These are phyloP conservation scores for Arctium minus DNA, from an alignment of 129 eudicot species.

Conservation along the genomic window DNA sequence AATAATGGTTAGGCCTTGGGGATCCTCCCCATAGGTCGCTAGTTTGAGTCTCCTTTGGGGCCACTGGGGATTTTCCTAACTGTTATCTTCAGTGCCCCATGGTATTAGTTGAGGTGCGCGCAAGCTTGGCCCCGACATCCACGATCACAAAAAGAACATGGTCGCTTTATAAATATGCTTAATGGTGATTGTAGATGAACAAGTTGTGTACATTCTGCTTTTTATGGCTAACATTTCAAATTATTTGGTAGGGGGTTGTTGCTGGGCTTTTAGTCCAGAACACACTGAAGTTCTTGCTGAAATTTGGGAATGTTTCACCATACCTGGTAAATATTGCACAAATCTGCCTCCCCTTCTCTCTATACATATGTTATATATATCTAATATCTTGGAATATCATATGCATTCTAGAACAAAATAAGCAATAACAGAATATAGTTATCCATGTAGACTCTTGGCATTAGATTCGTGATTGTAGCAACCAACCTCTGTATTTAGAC, in stretches of 20 bases:
- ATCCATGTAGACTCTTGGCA: too few species aligned
- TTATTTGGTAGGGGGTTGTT: constrained; percentile 72
- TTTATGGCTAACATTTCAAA: not conserved
- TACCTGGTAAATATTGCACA: constrained; percentile 61
- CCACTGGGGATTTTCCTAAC: too few species aligned
- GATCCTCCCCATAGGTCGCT: not conserved
- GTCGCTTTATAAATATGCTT: not conserved
- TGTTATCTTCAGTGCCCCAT: too few species aligned
- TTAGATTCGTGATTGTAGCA: too few species aligned
- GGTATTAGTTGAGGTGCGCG: too few species aligned
- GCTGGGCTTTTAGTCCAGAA: constrained; percentile 96
- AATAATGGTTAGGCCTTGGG: not conserved
- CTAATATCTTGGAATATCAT: not conserved
- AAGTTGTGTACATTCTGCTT: not conserved
- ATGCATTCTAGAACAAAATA: not conserved
- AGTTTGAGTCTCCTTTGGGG: not conserved
- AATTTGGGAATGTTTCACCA: constrained; percentile 77
- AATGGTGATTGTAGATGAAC: not conserved
- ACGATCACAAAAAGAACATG: not conserved
- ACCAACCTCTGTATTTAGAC: too few species aligned
- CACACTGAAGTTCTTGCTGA: constrained; percentile 79
- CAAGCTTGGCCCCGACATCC: too few species aligned
- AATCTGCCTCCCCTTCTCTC: constrained; percentile 1
- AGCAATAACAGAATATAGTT: too few species aligned
- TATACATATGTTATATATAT: not conserved